Conservation (phyloP, 192 early-diverging fungal species). For the Dissophora globulifera region DNA sequence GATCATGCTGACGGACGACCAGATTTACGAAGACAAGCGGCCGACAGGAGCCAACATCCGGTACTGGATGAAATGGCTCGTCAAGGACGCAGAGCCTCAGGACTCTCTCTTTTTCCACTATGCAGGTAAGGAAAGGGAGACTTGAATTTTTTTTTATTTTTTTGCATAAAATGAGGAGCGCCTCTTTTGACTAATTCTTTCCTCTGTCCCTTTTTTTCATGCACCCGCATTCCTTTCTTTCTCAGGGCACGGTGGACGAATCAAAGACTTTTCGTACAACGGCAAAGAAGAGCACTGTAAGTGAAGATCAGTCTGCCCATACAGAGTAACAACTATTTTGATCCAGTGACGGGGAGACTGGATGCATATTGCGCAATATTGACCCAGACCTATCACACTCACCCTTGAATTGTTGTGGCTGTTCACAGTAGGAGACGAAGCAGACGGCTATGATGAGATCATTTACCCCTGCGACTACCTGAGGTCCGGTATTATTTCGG, state of each 20-base stretch:
- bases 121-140: slow-evolving; percentile 68
- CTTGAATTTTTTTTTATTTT: too few species aligned
- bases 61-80: slow-evolving; percentile 74
- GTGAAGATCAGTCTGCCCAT: neutral
- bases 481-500: slow-evolving; percentile 71
- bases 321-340: too few species aligned
- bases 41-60: slow-evolving; percentile 68
- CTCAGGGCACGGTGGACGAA: slow-evolving; percentile 53
- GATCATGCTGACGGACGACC: slow-evolving; percentile 76
- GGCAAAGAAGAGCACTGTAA: slow-evolving; percentile 49
- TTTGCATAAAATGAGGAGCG: neutral
- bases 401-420: too few species aligned
- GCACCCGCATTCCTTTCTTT: neutral
- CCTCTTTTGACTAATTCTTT: neutral
- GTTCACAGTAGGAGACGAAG: slow-evolving; percentile 58
- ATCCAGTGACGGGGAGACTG: too few species aligned
- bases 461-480: slow-evolving; percentile 83
- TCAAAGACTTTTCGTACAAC: slow-evolving; percentile 53
- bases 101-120: slow-evolving; percentile 85
- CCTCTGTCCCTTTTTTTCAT: neutral
- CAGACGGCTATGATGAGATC: slow-evolving; percentile 70
- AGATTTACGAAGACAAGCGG: slow-evolving; percentile 55
- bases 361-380: too few species aligned
- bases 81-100: slow-evolving; percentile 70
- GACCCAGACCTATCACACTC: too few species aligned